Conservation (phyloP, 257 asterid species). For the Nicotiana paniculata region DNA sequence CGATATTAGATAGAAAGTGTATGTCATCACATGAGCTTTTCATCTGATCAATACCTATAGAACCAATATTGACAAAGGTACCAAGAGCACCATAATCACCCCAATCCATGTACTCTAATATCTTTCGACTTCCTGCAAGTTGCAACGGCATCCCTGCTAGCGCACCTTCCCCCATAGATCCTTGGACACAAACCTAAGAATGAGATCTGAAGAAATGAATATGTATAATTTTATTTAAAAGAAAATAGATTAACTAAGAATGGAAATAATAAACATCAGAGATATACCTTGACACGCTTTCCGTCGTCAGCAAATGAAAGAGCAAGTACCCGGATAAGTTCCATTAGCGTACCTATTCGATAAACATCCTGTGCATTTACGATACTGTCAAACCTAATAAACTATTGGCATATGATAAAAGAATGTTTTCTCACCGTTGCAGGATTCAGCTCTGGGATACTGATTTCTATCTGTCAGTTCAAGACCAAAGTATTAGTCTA, state of each 20-base stretch:
- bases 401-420: neutral
- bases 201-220: constrained; percentile 9
- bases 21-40: neutral
- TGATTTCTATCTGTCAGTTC: constrained; percentile 73
- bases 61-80: constrained; percentile 71
- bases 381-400: constrained; percentile 26
- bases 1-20: neutral
- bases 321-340: constrained; percentile 78
- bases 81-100: constrained; percentile 83
- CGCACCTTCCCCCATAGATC: constrained; percentile 95
- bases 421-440: constrained; percentile 61
- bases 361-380: constrained; percentile 83
- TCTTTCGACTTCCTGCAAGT: constrained; percentile 83
- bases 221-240: constrained; percentile 1
- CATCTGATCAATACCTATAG: constrained; percentile 47
- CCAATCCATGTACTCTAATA: constrained; percentile 98
- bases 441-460: constrained; percentile 92
- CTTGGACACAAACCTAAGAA: constrained; percentile 90
- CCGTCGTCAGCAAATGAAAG: constrained; percentile 96
- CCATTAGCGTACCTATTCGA: constrained; percentile 98
- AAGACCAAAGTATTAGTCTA: constrained; percentile 17
- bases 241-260: neutral
- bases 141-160: constrained; percentile 95
- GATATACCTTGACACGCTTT: constrained; percentile 72
- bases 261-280: neutral